These are phyloP conservation scores for Udeniomyces megalosporus DNA, from an alignment of 768 basidiomycete species.

Conservation along the genomic window DNA sequence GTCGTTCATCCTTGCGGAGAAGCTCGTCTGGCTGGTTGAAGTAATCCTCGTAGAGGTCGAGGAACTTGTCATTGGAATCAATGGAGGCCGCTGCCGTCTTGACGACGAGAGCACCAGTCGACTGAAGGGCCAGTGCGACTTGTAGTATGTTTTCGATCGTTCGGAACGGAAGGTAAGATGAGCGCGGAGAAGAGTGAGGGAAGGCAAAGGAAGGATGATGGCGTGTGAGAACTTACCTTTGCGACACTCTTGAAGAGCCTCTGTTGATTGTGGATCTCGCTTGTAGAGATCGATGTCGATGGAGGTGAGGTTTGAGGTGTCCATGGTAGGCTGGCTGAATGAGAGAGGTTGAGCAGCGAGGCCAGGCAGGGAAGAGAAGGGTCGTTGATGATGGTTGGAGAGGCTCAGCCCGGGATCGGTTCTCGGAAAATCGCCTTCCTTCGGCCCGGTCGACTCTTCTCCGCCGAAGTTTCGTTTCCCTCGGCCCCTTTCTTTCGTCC, in stretches of 20 bases:
- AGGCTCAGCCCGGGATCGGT: no score
- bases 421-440: no score
- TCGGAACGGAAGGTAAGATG: background rate
- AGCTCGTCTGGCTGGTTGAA: slow-evolving; percentile 53
- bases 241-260: background rate
- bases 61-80: slow-evolving; percentile 60
- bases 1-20: slow-evolving; percentile 60
- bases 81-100: slow-evolving; percentile 72
- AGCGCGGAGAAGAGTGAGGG: background rate
- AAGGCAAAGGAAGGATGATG: no score
- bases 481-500: no score
- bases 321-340: background rate
- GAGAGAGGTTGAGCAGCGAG: no score
- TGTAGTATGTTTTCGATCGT: no score
- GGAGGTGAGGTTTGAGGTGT: slow-evolving; percentile 5
- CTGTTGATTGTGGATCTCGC: slow-evolving; percentile 16
- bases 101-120: slow-evolving; percentile 69
- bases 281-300: slow-evolving; percentile 23
- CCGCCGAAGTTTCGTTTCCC: no score
- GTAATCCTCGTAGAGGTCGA: slow-evolving; percentile 86
- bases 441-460: no score
- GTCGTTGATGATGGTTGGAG: no score
- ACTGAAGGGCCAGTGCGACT: slow-evolving; percentile 39
- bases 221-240: background rate
- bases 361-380: no score